Evolutionary conservation across 192 early-diverging fungal genomes (phyloP), one percentile per base, ranked within the genome.

Genomic region (Backusella liffmaniae): DNA sequence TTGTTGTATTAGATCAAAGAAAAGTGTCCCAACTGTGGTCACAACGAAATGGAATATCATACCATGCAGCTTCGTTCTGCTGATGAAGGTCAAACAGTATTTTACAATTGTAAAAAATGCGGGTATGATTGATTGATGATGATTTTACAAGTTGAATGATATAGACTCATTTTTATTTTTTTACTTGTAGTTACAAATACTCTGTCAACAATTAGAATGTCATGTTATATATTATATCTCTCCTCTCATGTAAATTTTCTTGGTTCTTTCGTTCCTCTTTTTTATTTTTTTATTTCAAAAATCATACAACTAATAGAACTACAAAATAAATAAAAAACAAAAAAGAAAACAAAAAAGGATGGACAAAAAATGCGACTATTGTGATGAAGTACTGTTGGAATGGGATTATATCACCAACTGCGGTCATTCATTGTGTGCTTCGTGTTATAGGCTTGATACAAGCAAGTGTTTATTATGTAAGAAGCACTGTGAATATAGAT

Each of bases 11-110:
- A 94, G 90, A 95, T 98, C 56, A 94, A 98, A 77, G 97, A 99
- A 82, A 94, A 92, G 76, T 99, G 98, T 84, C 96, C 95, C 23
- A 91, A 96, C 70, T 99, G 98, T 82, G 98, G 93, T 65, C 86
- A 91, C 26, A 90, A 91, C 18, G 96, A 98, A 86, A 96, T 99
- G 95, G 92, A 90, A 16, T 99, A 95, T 84, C 92, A 97, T 79
- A 98, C 98, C 3, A 94, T 96, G 84, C 98, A 99, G 82, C 85
- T 99, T 80, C 93, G 98, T 56, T 95, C 94, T 75, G 98, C 98
- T 15, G 98, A 99, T 90, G 98, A 99, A 91, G 98, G 98, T 49
- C 98, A 99, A 85, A 99, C 98, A n/a, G 90, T 99, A n/a, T 99
- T 99, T 80, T 98, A 97, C 85, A 93, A 88, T 76, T 99, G 98